phyloP scores from a whole-genome alignment of 106 monocot species.

The Chionographis japonica region DNA sequence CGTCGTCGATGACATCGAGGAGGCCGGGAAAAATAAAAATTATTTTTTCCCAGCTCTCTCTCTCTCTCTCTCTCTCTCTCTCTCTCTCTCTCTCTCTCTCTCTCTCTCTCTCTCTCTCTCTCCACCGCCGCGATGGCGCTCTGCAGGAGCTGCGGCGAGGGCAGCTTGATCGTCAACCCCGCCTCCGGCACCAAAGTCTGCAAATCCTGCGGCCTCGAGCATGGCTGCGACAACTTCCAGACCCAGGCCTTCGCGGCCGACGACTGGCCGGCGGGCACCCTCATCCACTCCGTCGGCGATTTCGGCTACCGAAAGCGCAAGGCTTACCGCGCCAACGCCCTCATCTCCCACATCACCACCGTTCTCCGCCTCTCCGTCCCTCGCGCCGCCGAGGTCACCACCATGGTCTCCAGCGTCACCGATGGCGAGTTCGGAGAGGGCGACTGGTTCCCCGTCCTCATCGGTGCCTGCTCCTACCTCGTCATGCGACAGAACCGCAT shows the following conservation, averaged over 20 bases:
- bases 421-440: conserved; percentile 35
- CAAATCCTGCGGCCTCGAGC: conserved; percentile 40
- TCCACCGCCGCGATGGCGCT: not conserved
- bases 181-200: conserved; percentile 37
- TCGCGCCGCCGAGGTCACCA: conserved; percentile 25
- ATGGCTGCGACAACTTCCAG: conserved; percentile 22
- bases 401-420: conserved; percentile 42
- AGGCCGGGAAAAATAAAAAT: too few species aligned
- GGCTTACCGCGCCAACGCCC: conserved; percentile 19
- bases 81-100: too few species aligned
- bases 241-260: conserved; percentile 31
- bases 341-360: conserved; percentile 29
- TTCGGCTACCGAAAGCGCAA: conserved; percentile 41
- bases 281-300: conserved; percentile 20
- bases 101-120: too few species aligned
- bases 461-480: conserved; percentile 49
- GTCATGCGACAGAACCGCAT: conserved; percentile 33
- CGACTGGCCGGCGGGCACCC: conserved; percentile 16
- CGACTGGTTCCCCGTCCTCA: conserved; percentile 59
- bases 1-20: too few species aligned
- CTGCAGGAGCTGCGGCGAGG: conserved; percentile 42
- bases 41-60: too few species aligned
- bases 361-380: conserved; percentile 46
- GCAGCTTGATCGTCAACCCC: conserved; percentile 25
- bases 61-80: too few species aligned